Conservation (phyloP, 2,329 filamentous ascomycete genomes). For the Fusarium penzigii region DNA sequence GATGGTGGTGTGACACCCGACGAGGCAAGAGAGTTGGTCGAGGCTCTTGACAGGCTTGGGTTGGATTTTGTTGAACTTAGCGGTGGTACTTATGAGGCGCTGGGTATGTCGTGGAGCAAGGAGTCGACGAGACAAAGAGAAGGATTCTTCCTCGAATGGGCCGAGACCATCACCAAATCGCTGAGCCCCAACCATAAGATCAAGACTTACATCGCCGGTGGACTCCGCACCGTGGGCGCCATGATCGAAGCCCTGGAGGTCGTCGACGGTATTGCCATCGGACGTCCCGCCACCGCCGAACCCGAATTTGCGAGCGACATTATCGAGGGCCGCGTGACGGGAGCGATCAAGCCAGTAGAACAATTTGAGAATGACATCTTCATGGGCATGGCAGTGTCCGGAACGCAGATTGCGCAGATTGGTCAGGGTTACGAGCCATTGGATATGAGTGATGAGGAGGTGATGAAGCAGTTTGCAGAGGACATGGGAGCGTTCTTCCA, state of each 20-base stretch:
- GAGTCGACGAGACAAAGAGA: slow-evolving; percentile 57
- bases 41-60: slow-evolving; percentile 46
- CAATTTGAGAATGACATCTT: slow-evolving; percentile 15
- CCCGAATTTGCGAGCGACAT: slow-evolving; percentile 33
- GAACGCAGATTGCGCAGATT: slow-evolving; percentile 22
- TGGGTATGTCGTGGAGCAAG: slow-evolving; percentile 51
- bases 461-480: slow-evolving; percentile 18
- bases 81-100: slow-evolving; percentile 59
- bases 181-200: slow-evolving; percentile 43
- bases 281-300: slow-evolving; percentile 35
- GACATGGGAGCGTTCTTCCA: slow-evolving; percentile 27
- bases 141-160: slow-evolving; percentile 62
- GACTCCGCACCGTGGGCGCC: slow-evolving; percentile 53
- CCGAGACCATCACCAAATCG: slow-evolving; percentile 47
- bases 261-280: slow-evolving; percentile 62
- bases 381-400: slow-evolving; percentile 5
- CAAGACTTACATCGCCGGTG: slow-evolving; percentile 58
- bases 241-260: slow-evolving; percentile 59
- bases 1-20: slow-evolving; percentile 51
- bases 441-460: slow-evolving; percentile 22
- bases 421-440: slow-evolving; percentile 28
- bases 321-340: slow-evolving; percentile 21
- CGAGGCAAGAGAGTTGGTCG: slow-evolving; percentile 50
- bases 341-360: slow-evolving; percentile 16
- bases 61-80: slow-evolving; percentile 62